These are phyloP conservation scores for Cladobotryum mycophilum DNA, from an alignment of 2,329 filamentous ascomycete species.

Conservation along the genomic window DNA sequence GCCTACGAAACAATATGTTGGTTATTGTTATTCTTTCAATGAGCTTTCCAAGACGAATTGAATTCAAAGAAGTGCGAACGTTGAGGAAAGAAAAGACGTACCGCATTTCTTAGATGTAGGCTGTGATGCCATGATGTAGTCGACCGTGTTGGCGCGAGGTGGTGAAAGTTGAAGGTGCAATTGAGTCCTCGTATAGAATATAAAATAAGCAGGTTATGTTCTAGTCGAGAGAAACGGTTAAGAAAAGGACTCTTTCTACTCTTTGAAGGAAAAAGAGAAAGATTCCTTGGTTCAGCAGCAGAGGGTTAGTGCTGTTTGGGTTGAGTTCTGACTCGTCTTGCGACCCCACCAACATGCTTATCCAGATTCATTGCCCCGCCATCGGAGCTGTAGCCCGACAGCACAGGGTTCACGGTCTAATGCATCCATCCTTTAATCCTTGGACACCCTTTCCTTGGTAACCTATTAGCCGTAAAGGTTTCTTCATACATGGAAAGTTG, in stretches of 20 bases:
- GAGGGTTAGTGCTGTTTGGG: not conserved
- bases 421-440: no score
- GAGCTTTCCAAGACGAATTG: no score
- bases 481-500: no score
- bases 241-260: no score
- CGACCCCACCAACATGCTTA: slow-evolving; percentile 20
- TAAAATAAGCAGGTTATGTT: no score
- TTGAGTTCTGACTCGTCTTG: not conserved
- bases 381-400: slow-evolving; percentile 21
- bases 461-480: no score
- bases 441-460: no score
- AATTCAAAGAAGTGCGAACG: slow-evolving; percentile 3
- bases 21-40: not conserved
- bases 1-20: slow-evolving; percentile 32
- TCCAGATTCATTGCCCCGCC: slow-evolving; percentile 21
- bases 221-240: no score
- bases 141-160: no score
- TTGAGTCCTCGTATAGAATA: no score
- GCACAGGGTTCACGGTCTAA: no score
- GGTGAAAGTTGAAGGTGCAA: no score
- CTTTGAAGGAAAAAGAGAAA: not conserved
- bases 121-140: slow-evolving; percentile 19
- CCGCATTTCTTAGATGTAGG: slow-evolving; percentile 52
- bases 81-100: slow-evolving; percentile 28
- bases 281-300: not conserved